phyloP scores from a whole-genome alignment of 345 rosid species.

The Boechera stricta region DNA sequence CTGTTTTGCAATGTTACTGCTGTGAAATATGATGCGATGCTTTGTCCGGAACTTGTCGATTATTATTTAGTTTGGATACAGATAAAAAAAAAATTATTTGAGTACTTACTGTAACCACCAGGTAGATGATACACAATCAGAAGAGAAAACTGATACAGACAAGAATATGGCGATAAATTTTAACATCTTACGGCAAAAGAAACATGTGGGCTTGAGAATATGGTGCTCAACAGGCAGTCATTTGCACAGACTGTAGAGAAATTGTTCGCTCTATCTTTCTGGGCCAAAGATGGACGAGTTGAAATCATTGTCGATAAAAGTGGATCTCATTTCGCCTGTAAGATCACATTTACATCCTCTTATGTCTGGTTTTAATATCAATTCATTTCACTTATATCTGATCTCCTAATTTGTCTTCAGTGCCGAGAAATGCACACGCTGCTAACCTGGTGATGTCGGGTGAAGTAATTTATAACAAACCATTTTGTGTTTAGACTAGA shows the following conservation, averaged over 20 bases:
- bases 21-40: conserved; percentile 9
- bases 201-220: too few relatives aligned
- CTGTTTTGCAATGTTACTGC: neutral
- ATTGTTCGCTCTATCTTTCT: conserved; percentile 86
- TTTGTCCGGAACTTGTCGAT: neutral
- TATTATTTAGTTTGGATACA: conserved; percentile 15
- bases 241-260: too few relatives aligned
- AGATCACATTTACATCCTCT: conserved; percentile 38
- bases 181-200: too few relatives aligned
- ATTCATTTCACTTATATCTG: neutral
- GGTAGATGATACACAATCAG: conserved; percentile 63
- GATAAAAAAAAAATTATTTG: conserved; percentile 23
- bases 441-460: conserved; percentile 60
- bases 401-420: conserved; percentile 48
- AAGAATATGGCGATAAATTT: conserved; percentile 75
- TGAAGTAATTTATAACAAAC: conserved; percentile 54
- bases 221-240: too few relatives aligned
- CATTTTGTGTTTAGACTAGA: conserved; percentile 94
- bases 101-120: conserved; percentile 29
- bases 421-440: conserved; percentile 83
- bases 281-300: conserved; percentile 87
- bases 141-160: conserved; percentile 86
- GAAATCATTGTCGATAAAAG: conserved; percentile 60
- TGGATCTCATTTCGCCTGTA: conserved; percentile 79
- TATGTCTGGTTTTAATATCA: conserved; percentile 1